Conservation (phyloP, 1,139 yeast species). For the Protomyces pachydermus region DNA sequence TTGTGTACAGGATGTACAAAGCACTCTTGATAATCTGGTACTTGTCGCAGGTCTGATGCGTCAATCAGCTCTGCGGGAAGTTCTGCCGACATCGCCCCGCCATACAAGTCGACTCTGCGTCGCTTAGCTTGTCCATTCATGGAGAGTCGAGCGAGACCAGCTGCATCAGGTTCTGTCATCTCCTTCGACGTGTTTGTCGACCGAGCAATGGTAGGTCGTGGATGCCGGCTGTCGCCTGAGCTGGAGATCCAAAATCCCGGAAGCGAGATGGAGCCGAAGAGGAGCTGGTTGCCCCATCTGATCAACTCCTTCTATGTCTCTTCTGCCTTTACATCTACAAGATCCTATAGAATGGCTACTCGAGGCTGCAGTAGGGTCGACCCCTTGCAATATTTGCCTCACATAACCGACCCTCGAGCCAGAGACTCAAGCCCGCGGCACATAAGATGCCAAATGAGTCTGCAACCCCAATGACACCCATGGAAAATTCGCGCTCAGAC, state of each 20-base stretch:
- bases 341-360: background rate
- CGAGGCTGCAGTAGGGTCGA: constrained; percentile 42
- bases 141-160: background rate
- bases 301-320: no score
- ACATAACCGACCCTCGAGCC: constrained; percentile 72
- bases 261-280: no score
- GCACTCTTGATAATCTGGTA: constrained; percentile 36
- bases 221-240: no score
- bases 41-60: constrained; percentile 33
- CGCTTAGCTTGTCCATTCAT: background rate
- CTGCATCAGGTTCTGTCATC: background rate
- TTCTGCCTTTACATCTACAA: no score
- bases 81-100: constrained; percentile 32
- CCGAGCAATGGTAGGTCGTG: no score
- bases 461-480: constrained; percentile 91
- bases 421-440: constrained; percentile 71
- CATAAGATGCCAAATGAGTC: constrained; percentile 82
- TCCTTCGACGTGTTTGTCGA: no score
- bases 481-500: constrained; percentile 68
- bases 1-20: constrained; percentile 28
- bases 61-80: constrained; percentile 33
- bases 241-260: no score
- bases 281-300: no score
- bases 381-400: constrained; percentile 50
- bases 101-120: constrained; percentile 27